Conservation (phyloP, 805 yeast species). For the Ogataea pilisensis region DNA sequence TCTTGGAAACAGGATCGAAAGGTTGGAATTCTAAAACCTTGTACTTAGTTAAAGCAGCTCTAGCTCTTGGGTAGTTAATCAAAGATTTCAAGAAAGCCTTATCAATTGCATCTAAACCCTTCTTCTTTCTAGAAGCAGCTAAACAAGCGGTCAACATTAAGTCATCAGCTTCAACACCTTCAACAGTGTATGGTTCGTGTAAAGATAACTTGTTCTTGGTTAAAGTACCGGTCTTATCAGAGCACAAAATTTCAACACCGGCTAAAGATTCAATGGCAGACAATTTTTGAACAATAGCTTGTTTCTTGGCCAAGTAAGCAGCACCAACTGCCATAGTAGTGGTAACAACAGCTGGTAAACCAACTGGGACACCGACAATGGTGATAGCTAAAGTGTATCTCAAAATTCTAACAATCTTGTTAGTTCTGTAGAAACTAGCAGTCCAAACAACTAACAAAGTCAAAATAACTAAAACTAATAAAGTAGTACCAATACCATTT, state of each 20-base stretch:
- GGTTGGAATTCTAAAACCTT: constrained; percentile 93
- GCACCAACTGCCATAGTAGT: constrained; percentile 99
- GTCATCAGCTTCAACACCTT: constrained; percentile 94
- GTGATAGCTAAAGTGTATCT: constrained; percentile 93
- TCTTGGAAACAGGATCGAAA: constrained; percentile 94
- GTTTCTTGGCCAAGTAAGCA: constrained; percentile 95
- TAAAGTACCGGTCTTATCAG: constrained; percentile 97
- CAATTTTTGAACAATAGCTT: constrained; percentile 94
- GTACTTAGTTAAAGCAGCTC: constrained; percentile 85
- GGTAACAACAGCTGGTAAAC: constrained; percentile 98
- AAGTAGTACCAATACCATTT: constrained; percentile 94
- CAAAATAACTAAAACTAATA: constrained; percentile 81
- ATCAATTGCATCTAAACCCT: constrained; percentile 93
- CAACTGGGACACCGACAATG: constrained; percentile 97
- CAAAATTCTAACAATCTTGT: constrained; percentile 79
- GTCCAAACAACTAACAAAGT: constrained; percentile 89
- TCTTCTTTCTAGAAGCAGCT: constrained; percentile 92
- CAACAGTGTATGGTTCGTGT: constrained; percentile 97
- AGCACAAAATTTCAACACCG: constrained; percentile 97
- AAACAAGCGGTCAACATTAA: constrained; percentile 91
- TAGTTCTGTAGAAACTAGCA: constrained; percentile 92
- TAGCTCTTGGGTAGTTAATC: constrained; percentile 82
- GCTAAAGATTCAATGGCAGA: constrained; percentile 97
- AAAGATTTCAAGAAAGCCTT: constrained; percentile 89
- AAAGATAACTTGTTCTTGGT: constrained; percentile 95